Evolutionary conservation across 1,139 yeast genomes (phyloP), one percentile per base, ranked within the genome.

Genomic region (Geotrichum bryndzae): DNA sequence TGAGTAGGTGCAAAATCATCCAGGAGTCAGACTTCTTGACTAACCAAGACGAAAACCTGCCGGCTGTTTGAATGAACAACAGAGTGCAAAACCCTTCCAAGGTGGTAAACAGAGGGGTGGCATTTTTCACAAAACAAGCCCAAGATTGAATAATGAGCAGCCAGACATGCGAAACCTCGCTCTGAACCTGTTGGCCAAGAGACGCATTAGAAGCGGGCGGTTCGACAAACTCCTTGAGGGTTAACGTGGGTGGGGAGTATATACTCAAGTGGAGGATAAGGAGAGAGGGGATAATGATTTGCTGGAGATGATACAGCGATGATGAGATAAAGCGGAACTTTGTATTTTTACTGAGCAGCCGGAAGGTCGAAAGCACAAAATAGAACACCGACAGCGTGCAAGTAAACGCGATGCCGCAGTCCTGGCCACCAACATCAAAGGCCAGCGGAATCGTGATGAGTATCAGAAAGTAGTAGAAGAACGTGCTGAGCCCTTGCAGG

Each of bases 391-490:
- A 82, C 45, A 91, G 79, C 1, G 96, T 87, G 58, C 90, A 83
- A 1, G 97, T 88, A 72, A 86, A 94, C 23, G 96, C 65, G 22
- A 94, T 77, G 0, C 99, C 99, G 75, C 98, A 92, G 61, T 84
- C 82, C 41, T 87, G 82, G 1, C 98, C 98, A n/a, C 98, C 98
- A 45, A 90, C 88, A 71, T 92, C 97, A 75, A 94, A 94, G n/a
- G 98, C 90, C 66, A 94, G 81, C 6, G 98, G 98, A 22, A 94
- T 87, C 1, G 97, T 88, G 51, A 91, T 79, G 55, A 94, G 83
- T 27, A 90, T 84, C 58, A 90, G 82, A 23, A 84, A 76, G 61
- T 91, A 79, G 71, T 73, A 72, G 38, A 72, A 59, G 48, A 67
- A 61, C 54, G 75, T 70, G 58, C 70, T 66, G 35, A 66, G 60